A percentile compares a stretch with the other conserved stretches of the same genome.
Conservation (phyloP, 2,329 filamentous ascomycete species). For the Exophiala dermatitidis region DNA sequence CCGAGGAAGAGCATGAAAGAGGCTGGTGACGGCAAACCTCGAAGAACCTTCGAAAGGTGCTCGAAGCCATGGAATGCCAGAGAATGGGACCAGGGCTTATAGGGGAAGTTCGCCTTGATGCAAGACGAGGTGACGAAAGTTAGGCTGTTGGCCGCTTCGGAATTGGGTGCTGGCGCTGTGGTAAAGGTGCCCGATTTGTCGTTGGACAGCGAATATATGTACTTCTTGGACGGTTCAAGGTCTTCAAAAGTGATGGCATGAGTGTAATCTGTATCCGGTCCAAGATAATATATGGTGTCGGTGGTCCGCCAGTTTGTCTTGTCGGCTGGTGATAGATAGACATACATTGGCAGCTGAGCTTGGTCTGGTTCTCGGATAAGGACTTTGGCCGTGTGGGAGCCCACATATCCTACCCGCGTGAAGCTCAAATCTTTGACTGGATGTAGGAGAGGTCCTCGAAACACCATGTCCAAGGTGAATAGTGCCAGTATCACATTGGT, state of each 20-base stretch:
- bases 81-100: constrained; percentile 74
- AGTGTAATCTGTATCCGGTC: constrained; percentile 77
- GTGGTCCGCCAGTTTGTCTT: constrained; percentile 51
- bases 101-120: constrained; percentile 85
- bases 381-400: constrained; percentile 68
- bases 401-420: constrained; percentile 79
- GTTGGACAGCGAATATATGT: constrained; percentile 80
- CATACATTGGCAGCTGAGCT: constrained; percentile 63
- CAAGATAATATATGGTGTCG: constrained; percentile 58
- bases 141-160: constrained; percentile 60
- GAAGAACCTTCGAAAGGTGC: constrained; percentile 66
- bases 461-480: constrained; percentile 70
- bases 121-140: constrained; percentile 91
- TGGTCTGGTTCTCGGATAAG: constrained; percentile 78
- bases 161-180: constrained; percentile 64
- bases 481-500: constrained; percentile 65
- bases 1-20: constrained; percentile 61
- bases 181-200: constrained; percentile 77
- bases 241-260: constrained; percentile 59
- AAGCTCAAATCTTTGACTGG: constrained; percentile 72
- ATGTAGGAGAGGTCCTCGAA: constrained; percentile 63
- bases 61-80: constrained; percentile 63
- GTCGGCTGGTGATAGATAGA: constrained; percentile 47
- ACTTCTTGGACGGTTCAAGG: constrained; percentile 63
- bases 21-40: constrained; percentile 55